These are phyloP conservation scores for Pholiota conissans DNA, from an alignment of 768 basidiomycete species.

Conservation along the genomic window DNA sequence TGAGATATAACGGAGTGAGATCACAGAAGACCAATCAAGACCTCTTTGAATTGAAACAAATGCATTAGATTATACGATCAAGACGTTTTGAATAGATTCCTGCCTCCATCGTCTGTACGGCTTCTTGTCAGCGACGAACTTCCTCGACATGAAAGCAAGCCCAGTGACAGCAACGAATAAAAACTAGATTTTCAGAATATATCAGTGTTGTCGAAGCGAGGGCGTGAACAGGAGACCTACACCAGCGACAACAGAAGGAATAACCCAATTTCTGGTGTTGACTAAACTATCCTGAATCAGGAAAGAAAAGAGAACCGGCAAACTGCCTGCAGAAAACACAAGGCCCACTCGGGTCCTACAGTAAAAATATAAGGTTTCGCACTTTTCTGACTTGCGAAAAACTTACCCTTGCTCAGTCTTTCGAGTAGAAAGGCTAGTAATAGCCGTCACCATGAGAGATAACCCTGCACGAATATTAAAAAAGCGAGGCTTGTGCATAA, in stretches of 20 bases:
- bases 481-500: not conserved
- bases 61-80: slow-evolving; percentile 4
- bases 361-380: not conserved
- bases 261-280: slow-evolving; percentile 30
- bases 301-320: slow-evolving; percentile 32
- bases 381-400: not conserved
- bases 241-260: slow-evolving; percentile 33
- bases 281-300: slow-evolving; percentile 38
- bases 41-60: not conserved
- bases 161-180: slow-evolving; percentile 18
- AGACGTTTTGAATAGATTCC: slow-evolving; percentile 1
- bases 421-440: slow-evolving; percentile 19
- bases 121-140: slow-evolving; percentile 11
- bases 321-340: slow-evolving; percentile 31
- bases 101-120: slow-evolving; percentile 4
- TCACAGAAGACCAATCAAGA: not conserved
- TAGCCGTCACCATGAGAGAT: slow-evolving; percentile 18
- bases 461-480: slow-evolving; percentile 11
- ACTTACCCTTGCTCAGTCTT: slow-evolving; percentile 17
- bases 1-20: not conserved
- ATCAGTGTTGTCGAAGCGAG: too few species aligned
- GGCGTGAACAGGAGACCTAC: slow-evolving; percentile 24
- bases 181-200: slow-evolving; percentile 11
- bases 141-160: slow-evolving; percentile 19
- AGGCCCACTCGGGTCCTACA: slow-evolving; percentile 37